Evolutionary conservation across 202 grass and related monocot genomes (phyloP), one percentile per base, ranked within the genome.

Genomic region (Setaria italica): DNA sequence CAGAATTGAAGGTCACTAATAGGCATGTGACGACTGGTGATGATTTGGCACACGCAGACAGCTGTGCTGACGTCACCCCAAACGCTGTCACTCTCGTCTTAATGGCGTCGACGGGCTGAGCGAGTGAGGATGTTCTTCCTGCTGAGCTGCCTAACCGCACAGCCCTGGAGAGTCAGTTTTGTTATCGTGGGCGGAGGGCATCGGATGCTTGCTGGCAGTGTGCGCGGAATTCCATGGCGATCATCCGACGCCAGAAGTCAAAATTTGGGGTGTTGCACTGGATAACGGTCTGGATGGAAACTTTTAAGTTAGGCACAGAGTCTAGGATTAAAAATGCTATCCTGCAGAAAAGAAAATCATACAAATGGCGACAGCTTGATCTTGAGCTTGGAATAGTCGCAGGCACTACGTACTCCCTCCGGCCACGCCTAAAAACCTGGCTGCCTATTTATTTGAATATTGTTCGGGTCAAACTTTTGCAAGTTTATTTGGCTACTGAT

Each of bases 131-230:
- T 76, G 33, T 9, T 76, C 33, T 10, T 71, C 19, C 47, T 70
- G 63, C 51, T 70, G 29, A 76, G 75, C 69, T 67, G 89, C 85
- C 89, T 80, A 90, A 87, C 39, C 62, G 48, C 56, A 14, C 20
- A 48, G 50, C 46, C 53, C 17, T 66, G 17, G 5, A 32, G 11
- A 74, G 25, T 83, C 74, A 67, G 83, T 68, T 78, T 47, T 47
- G 45, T 9, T 48, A 48, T 6, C 65, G 43, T 73, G n/a, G 6
- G 50, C 19, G 12, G 49, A 15, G 33, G 65, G 76, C 54, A 62
- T 62, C 53, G 7, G 42, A 17, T 81, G 34, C 76, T 33, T 48
- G 54, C 53, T 77, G 63, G 39, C 34, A 84, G 72, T 51, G n/a
- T 21, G 70, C 76, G 41, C 17, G 46, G 64, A 88, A 72, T 82